These are phyloP conservation scores for Vanrija sp. DNA, from an alignment of 1,284 basidiomycete species.

Conservation along the genomic window DNA sequence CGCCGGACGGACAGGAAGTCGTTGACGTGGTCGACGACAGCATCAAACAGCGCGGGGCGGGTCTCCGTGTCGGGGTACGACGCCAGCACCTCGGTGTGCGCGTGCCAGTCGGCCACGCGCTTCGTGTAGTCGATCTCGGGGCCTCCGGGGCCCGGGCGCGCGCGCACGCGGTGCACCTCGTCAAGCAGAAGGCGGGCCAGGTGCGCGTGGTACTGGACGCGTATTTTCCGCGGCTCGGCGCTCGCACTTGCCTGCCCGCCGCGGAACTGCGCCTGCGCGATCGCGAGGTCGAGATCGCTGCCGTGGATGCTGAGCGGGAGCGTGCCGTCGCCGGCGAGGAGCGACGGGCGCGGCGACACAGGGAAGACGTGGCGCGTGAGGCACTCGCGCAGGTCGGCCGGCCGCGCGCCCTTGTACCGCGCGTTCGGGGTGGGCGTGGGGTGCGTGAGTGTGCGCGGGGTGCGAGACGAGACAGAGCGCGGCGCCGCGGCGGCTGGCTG, in stretches of 20 bases:
- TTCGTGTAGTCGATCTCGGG: neutral
- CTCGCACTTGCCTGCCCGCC: neutral
- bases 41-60: neutral
- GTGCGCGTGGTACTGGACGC: conserved; percentile 6
- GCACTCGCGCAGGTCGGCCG: neutral
- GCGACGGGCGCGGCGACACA: neutral
- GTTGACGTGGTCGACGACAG: conserved; percentile 1
- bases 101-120: neutral
- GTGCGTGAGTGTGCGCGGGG: too few relatives aligned
- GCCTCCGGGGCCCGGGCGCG: neutral
- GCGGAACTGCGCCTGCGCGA: neutral
- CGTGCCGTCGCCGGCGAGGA: neutral
- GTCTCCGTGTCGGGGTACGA: neutral
- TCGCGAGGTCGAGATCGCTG: neutral
- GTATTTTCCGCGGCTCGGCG: neutral
- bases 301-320: neutral
- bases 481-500: too few relatives aligned
- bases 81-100: neutral
- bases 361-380: conserved; percentile 8
- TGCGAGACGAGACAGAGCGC: too few relatives aligned
- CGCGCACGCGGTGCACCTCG: neutral
- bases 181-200: neutral
- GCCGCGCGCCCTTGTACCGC: too few relatives aligned
- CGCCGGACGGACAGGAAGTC: neutral
- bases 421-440: too few relatives aligned